Evolutionary conservation across 2,329 filamentous ascomycete species (phyloP).

Genomic region (Pseudopyrenochaeta lycopersici): DNA sequence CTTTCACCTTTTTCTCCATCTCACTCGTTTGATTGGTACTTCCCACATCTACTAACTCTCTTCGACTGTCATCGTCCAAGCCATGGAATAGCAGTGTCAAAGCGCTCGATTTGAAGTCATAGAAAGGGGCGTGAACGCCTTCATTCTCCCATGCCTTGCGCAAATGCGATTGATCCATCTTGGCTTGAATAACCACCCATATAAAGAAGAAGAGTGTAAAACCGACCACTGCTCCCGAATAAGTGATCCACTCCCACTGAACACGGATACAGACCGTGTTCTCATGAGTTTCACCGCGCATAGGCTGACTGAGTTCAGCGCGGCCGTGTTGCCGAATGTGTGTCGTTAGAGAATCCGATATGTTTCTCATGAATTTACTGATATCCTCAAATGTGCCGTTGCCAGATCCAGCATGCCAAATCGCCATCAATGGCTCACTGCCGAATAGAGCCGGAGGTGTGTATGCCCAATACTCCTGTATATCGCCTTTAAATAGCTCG

Average conservation of each 20-base stretch:
- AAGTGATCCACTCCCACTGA: slow-evolving; percentile 12
- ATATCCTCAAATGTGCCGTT: slow-evolving; percentile 16
- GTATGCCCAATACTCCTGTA: neutral
- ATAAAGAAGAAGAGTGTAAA: slow-evolving; percentile 11
- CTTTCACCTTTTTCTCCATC: slow-evolving; percentile 4
- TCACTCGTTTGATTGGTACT: slow-evolving; percentile 3
- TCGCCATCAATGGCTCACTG: slow-evolving; percentile 3
- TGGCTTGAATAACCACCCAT: slow-evolving; percentile 3
- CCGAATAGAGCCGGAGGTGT: neutral
- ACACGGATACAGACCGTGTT: slow-evolving; percentile 14
- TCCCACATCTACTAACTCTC: slow-evolving; percentile 1
- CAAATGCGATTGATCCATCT: neutral
- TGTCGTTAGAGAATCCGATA: slow-evolving; percentile 11
- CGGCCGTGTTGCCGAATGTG: slow-evolving; percentile 5
- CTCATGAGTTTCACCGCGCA: slow-evolving; percentile 5
- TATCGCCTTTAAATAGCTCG: neutral
- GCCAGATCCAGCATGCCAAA: slow-evolving; percentile 13
- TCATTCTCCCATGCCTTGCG: neutral
- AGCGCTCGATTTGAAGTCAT: slow-evolving; percentile 11
- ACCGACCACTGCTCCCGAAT: slow-evolving; percentile 4
- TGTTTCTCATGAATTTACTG: slow-evolving; percentile 8
- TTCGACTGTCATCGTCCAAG: slow-evolving; percentile 3
- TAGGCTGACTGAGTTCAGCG: slow-evolving; percentile 1
- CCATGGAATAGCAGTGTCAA: slow-evolving; percentile 10
- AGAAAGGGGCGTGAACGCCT: neutral